Evolutionary conservation across 177 flowering plant genomes (phyloP).

Genomic region (Telopea speciosissima): DNA sequence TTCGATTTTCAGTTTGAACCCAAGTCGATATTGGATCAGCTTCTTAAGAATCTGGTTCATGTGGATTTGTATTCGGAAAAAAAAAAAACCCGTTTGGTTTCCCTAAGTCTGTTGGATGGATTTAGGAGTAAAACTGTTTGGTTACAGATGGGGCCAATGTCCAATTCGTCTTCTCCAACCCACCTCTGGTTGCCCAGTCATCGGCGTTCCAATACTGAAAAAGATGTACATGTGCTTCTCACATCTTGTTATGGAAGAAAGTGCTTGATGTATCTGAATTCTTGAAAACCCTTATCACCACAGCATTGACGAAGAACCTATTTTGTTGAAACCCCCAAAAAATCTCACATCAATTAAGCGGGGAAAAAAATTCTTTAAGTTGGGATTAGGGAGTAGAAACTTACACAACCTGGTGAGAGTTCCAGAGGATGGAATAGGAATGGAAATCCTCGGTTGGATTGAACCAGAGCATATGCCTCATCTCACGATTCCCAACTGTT

Average conservation of each 20-base stretch:
- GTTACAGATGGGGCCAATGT: too few relatives aligned
- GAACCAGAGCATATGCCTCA: conserved; percentile 88
- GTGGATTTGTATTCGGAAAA: too few relatives aligned
- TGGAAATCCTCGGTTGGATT: conserved; percentile 79
- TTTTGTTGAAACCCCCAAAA: conserved; percentile 3
- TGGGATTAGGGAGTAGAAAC: conserved; percentile 65
- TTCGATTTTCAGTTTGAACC: too few relatives aligned
- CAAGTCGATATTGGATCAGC: too few relatives aligned
- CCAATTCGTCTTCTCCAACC: too few relatives aligned
- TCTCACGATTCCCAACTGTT: conserved; percentile 68
- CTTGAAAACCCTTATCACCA: conserved; percentile 72
- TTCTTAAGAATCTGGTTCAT: too few relatives aligned
- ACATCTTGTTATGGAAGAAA: conserved; percentile 84
- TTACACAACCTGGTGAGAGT: too few relatives aligned
- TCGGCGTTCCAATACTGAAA: conserved; percentile 76
- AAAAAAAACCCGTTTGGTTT: too few relatives aligned
- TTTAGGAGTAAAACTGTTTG: too few relatives aligned
- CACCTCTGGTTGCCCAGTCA: too few relatives aligned
- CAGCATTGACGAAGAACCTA: conserved; percentile 80
- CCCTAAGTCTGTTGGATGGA: too few relatives aligned
- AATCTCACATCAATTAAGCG: too few relatives aligned
- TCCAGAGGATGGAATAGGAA: conserved; percentile 35
- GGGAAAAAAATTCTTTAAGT: conserved; percentile 30
- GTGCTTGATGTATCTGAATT: conserved; percentile 55
- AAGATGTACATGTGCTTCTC: conserved; percentile 95